Base-by-base conservation (phyloP, 2,329 filamentous ascomycete species). In the Nigrospora sphaerica region DNA sequence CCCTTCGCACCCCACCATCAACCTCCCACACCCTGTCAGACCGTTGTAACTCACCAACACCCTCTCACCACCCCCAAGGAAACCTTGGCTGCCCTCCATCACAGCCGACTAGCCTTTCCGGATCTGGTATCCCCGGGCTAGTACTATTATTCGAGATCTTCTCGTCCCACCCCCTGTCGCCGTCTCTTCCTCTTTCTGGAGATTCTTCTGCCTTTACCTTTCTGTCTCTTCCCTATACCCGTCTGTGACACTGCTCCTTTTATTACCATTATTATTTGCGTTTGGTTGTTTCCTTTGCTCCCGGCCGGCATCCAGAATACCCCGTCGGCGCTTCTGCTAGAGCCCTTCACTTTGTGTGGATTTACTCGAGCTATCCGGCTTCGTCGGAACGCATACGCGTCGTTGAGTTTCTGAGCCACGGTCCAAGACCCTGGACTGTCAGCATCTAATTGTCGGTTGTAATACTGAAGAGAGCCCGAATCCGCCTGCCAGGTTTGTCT, bases 21-120 rank as follows among this genome's bases (percentile, higher is more conserved):
- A 37, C 41, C n/a, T 44, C 32, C 42, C 41, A 44, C 35, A 28
- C 23, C 23, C 7, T 28, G 23, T 28, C 23, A 28, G 23, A 28
- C 23, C 23, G 23, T 28, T 28, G 23, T 28, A 28, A 33, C 45
- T 43, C 45, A 47, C 45, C 45, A 36, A 6, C 34, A 36, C 34
- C 34, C 45, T 35, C 45, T 33, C 40, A 34, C 4, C 23, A 5
- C 23, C 4, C 4, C 5, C 7, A 28, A 28, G 7, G 6, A 10
- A 28, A 6, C 23, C 23, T 28, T 28, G 23, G 7, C 23, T 28
- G 10, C 23, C 23, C 23, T 28, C 23, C 23, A 43, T 44, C 45
- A 43, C 46, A 44, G n/a, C 42, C 19, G 6, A 46, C 31, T 44
- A 48, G 42, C 39, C 39, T 23, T 44, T 28, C 28, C 31, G n/a